These are phyloP conservation scores for Quercus robur DNA, from an alignment of 306 rosid genomes.

Conservation along the genomic window DNA sequence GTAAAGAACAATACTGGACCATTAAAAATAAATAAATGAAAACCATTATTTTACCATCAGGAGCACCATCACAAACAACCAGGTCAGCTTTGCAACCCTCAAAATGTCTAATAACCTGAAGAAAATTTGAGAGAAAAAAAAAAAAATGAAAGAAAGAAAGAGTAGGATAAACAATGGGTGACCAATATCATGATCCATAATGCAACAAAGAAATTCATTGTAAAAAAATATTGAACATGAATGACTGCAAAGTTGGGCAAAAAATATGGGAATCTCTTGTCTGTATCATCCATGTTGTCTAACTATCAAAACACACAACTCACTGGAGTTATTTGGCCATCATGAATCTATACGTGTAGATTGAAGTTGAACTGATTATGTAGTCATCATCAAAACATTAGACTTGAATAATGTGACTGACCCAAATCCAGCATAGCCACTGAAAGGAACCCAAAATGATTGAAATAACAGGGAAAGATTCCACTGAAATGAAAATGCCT, in stretches of 20 bases:
- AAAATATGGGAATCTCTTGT: slow-evolving; percentile 6
- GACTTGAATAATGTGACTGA: background rate
- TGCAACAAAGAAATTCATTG: background rate
- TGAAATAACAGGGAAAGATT: background rate
- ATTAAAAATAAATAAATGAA: slow-evolving; percentile 6
- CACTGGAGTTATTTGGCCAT: background rate
- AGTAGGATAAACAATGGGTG: background rate
- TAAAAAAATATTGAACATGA: background rate
- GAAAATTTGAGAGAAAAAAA: background rate
- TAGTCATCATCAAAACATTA: background rate
- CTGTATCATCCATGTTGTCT: background rate
- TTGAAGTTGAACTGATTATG: background rate
- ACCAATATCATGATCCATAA: background rate
- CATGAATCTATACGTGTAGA: slow-evolving; percentile 6
- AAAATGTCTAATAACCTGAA: slow-evolving; percentile 91
- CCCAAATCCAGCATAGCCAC: background rate
- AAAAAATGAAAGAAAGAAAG: background rate
- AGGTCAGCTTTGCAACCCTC: slow-evolving; percentile 99
- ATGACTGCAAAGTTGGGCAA: background rate
- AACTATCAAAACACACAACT: background rate
- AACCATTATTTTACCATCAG: slow-evolving; percentile 62
- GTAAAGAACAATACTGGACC: background rate
- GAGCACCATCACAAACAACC: slow-evolving; percentile 99
- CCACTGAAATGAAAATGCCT: background rate
- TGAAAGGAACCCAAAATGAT: background rate